These are phyloP conservation scores for Ophiostoma piceae DNA, from an alignment of 2,329 filamentous ascomycete genomes.

Conservation along the genomic window DNA sequence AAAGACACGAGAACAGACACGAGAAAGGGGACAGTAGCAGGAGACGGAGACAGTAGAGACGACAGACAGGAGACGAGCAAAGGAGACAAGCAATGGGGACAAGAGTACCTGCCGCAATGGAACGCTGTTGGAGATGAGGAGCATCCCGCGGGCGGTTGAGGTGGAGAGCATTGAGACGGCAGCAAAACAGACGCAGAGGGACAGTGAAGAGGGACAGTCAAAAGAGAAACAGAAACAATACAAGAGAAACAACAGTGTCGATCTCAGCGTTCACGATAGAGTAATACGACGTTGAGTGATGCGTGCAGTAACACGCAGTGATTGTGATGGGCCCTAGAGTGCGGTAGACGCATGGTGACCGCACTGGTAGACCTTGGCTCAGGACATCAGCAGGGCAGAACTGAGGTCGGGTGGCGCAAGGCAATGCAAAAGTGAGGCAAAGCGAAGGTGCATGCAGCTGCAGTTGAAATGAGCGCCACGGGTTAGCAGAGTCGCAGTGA, in stretches of 20 bases:
- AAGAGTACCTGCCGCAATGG: conserved; percentile 6
- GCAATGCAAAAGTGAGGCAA: conserved; percentile 3
- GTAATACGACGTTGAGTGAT: conserved; percentile 1
- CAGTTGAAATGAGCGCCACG: conserved; percentile 3
- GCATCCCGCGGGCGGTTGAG: neutral
- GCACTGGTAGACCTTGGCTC: neutral
- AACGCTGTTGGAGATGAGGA: neutral
- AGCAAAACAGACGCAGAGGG: neutral
- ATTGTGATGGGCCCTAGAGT: neutral
- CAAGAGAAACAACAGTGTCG: neutral
- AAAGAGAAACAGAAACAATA: no score
- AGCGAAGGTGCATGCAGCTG: neutral
- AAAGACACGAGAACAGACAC: neutral
- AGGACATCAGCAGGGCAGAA: neutral
- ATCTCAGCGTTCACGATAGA: neutral
- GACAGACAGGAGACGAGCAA: neutral
- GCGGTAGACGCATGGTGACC: neutral
- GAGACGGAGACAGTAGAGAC: neutral
- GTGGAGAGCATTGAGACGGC: neutral
- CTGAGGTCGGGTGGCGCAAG: neutral
- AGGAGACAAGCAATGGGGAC: neutral
- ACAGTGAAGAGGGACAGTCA: neutral
- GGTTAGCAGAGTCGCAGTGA: conserved; percentile 7
- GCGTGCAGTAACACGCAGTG: neutral
- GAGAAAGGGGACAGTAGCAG: neutral